These are phyloP conservation scores for Dipodascus geniculatus DNA, from an alignment of 805 yeast species.

Conservation along the genomic window DNA sequence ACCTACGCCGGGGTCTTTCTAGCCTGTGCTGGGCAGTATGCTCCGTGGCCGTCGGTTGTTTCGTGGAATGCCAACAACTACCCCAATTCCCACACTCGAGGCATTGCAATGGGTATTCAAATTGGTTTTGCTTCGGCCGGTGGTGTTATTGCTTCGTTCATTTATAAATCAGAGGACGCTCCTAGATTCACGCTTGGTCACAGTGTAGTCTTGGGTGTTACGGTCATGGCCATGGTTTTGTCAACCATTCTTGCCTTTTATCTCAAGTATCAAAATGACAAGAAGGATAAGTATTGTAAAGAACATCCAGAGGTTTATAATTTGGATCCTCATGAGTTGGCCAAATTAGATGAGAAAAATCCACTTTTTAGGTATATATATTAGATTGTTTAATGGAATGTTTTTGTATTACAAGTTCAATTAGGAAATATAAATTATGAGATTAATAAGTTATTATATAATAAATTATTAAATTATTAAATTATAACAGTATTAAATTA, in stretches of 20 bases:
- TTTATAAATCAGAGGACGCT: slow-evolving; percentile 23
- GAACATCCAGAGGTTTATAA: slow-evolving; percentile 7
- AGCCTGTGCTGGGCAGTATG: slow-evolving; percentile 40
- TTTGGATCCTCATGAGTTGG: slow-evolving; percentile 6
- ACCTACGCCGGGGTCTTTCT: slow-evolving; percentile 50
- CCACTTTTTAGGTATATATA: slow-evolving; percentile 24
- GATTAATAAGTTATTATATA: no score
- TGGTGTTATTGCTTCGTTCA: slow-evolving; percentile 35
- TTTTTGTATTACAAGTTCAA: not conserved
- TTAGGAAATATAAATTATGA: not conserved
- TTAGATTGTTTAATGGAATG: not conserved
- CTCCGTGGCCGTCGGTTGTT: slow-evolving; percentile 46
- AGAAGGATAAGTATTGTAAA: slow-evolving; percentile 6
- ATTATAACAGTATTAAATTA: no score
- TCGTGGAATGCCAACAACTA: slow-evolving; percentile 49
- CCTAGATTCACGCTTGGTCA: slow-evolving; percentile 32
- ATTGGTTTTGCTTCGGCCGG: slow-evolving; percentile 47
- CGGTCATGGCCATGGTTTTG: slow-evolving; percentile 4
- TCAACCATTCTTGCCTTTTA: slow-evolving; percentile 5
- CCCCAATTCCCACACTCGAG: slow-evolving; percentile 45
- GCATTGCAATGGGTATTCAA: slow-evolving; percentile 41
- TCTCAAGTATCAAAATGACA: slow-evolving; percentile 4
- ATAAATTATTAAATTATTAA: no score
- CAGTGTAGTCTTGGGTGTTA: slow-evolving; percentile 7
- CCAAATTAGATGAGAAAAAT: slow-evolving; percentile 5